Conservation (phyloP, 257 asterid species). For the Sherardia arvensis region DNA sequence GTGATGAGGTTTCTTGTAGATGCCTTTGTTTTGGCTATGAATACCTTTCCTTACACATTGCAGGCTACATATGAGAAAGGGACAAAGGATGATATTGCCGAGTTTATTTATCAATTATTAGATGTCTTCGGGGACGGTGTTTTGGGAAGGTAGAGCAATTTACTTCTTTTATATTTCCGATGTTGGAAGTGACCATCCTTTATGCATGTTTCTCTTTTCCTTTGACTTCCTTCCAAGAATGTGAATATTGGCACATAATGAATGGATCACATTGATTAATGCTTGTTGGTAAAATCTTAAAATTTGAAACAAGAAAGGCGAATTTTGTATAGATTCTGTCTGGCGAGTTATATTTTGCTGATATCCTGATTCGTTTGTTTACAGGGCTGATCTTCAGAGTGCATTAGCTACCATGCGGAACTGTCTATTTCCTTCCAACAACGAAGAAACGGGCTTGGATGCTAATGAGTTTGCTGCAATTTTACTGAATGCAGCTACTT, state of each 20-base stretch:
- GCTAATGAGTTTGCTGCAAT: constrained; percentile 37
- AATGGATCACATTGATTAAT: neutral
- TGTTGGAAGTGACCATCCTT: neutral
- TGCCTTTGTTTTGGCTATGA: neutral
- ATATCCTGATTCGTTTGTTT: constrained; percentile 7
- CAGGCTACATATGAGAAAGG: constrained; percentile 93
- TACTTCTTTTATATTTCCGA: neutral
- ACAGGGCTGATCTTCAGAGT: constrained; percentile 75
- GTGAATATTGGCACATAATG: neutral
- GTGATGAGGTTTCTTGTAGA: neutral
- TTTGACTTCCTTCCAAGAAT: neutral
- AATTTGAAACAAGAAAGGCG: neutral
- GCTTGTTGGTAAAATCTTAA: neutral
- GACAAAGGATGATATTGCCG: constrained; percentile 75
- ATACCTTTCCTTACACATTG: constrained; percentile 15
- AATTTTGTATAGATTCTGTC: neutral
- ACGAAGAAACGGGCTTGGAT: constrained; percentile 34
- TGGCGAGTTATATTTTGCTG: neutral
- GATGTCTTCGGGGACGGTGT: constrained; percentile 63
- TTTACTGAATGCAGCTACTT: constrained; percentile 47
- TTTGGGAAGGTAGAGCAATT: constrained; percentile 49
- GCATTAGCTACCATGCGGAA: constrained; percentile 56
- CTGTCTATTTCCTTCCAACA: constrained; percentile 34
- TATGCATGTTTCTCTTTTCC: neutral
- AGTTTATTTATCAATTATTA: constrained; percentile 69